Evolutionary conservation across 1,284 basidiomycete genomes (phyloP).

Genomic region (Microstroma glucosiphilum): DNA sequence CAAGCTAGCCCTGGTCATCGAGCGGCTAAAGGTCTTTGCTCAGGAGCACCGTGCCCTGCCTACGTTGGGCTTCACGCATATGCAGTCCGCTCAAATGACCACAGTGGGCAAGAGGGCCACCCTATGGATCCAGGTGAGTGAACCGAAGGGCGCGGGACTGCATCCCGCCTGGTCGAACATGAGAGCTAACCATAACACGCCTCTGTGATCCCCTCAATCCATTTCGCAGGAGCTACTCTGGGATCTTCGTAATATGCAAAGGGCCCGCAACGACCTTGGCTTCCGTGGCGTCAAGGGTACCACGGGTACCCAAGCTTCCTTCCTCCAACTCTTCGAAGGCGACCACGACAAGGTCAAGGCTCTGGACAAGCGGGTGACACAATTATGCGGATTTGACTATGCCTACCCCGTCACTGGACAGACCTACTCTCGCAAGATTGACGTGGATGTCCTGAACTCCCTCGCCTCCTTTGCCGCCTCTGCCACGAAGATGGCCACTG

Average conservation of each 20-base stretch:
- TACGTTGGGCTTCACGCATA: constrained; percentile 90
- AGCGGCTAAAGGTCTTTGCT: constrained; percentile 75
- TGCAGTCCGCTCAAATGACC: constrained; percentile 96
- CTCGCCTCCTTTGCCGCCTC: constrained; percentile 88
- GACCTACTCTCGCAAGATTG: constrained; percentile 97
- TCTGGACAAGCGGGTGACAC: constrained; percentile 69
- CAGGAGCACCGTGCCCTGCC: constrained; percentile 54
- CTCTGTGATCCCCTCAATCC: constrained; percentile 1
- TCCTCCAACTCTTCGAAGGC: constrained; percentile 88
- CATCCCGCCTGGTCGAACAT: not conserved
- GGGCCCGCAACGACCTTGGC: constrained; percentile 85
- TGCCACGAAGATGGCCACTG: constrained; percentile 95
- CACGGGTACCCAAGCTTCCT: constrained; percentile 94
- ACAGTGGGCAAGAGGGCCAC: constrained; percentile 99
- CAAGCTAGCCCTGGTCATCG: constrained; percentile 82
- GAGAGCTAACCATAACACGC: not conserved
- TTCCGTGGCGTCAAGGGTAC: constrained; percentile 99
- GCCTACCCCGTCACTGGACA: constrained; percentile 97
- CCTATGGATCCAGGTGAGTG: constrained; percentile 65
- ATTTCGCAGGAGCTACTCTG: constrained; percentile 75
- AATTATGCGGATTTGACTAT: constrained; percentile 83
- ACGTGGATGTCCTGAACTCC: constrained; percentile 83
- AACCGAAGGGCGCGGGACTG: not conserved
- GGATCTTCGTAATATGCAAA: constrained; percentile 89
- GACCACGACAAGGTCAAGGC: constrained; percentile 78